A percentile compares a stretch with the other conserved stretches of the same genome.
These are phyloP conservation scores for Apiotrichum gamsii DNA, from an alignment of 1,284 basidiomycete species.

Conservation along the genomic window DNA sequence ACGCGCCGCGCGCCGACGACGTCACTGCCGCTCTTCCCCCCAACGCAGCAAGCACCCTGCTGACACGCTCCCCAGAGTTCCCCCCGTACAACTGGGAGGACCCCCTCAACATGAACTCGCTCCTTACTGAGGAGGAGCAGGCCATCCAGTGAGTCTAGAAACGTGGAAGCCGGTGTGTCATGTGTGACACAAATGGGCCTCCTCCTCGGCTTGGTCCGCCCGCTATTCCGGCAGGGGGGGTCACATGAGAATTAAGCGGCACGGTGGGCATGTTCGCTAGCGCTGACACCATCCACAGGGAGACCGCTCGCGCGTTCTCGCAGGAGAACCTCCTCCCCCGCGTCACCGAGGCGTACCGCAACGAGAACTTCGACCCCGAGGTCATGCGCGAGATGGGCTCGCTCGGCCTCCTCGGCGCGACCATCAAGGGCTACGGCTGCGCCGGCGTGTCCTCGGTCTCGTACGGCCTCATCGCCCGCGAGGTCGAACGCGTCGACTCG, in stretches of 20 bases:
- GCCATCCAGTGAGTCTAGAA: constrained; percentile 59
- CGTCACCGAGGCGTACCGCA: constrained; percentile 78
- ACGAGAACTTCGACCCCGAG: constrained; percentile 70
- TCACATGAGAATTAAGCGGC: too few relatives aligned
- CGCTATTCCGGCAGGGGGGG: too few relatives aligned
- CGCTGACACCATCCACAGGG: too few relatives aligned
- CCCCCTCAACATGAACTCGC: constrained; percentile 65
- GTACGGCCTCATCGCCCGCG: constrained; percentile 87
- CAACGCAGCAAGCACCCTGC: not conserved
- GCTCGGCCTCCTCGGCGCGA: constrained; percentile 82
- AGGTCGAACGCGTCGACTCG: constrained; percentile 90
- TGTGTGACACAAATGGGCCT: too few relatives aligned
- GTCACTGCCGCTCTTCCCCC: not conserved
- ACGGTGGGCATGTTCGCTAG: too few relatives aligned
- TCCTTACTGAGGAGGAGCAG: constrained; percentile 83
- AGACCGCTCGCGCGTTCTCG: constrained; percentile 77
- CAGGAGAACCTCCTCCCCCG: constrained; percentile 80
- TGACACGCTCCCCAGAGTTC: constrained; percentile 33
- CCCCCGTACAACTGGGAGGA: constrained; percentile 71
- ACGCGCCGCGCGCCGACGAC: too few relatives aligned
- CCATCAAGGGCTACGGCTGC: constrained; percentile 89
- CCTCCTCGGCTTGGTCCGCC: too few relatives aligned
- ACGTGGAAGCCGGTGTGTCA: too few relatives aligned
- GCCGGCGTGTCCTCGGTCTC: constrained; percentile 84
- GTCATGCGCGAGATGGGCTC: constrained; percentile 86